Base-by-base conservation (phyloP, 2,329 filamentous ascomycete genomes). In the Cladobotryum protrusum region DNA sequence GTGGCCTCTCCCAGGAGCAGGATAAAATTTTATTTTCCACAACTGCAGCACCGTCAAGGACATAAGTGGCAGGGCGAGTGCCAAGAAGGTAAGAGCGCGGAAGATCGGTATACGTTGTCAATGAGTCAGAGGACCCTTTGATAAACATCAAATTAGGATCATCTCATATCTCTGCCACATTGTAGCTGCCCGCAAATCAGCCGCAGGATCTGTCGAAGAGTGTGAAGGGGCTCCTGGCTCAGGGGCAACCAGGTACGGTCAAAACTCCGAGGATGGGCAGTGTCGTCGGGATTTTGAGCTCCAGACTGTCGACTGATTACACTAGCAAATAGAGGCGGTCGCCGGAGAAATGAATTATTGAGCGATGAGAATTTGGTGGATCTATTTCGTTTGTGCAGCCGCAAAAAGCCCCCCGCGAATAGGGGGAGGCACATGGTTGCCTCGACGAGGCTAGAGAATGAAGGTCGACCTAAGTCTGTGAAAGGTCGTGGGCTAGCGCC, bases 141-240 rank as follows among this genome's bases (percentile, higher is more conserved):
- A 79, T 60, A n/a, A 74, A 74, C 47, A 75, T 72, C 37, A 81
- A 59, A 2, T 70, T 67, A 13, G 68, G 60, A 8, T 67, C 61
- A 42, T 83, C 78, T 3, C n/a, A n/a, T n/a, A 84, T 64, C 32
- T 87, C 83, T 37, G 78, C 78, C 29, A 85, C 79, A 52, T 84
- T 85, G 76, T 77, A 35, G 80, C 85, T 14, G 83, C 85, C 54
- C 85, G 79, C 43, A 93, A 68, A 63, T 92, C 83, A 33, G n/a
- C 88, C 87, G 43, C 87, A 88, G 6, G 87, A 87, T 13, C 84
- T 88, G 75, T 53, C 88, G 78, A 54, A 93, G 74, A 39, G 85
- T 74, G 41, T 83, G 79, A 6, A 79, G 67, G n/a, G 81, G 81
- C 17, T 70, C n/a, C 69, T 1, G 78, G 74, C 43, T 75, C 64